Evolutionary conservation across 2,329 filamentous ascomycete species (phyloP), one percentile per base, ranked within the genome.

Genomic region (Mollisiaceae sp.): DNA sequence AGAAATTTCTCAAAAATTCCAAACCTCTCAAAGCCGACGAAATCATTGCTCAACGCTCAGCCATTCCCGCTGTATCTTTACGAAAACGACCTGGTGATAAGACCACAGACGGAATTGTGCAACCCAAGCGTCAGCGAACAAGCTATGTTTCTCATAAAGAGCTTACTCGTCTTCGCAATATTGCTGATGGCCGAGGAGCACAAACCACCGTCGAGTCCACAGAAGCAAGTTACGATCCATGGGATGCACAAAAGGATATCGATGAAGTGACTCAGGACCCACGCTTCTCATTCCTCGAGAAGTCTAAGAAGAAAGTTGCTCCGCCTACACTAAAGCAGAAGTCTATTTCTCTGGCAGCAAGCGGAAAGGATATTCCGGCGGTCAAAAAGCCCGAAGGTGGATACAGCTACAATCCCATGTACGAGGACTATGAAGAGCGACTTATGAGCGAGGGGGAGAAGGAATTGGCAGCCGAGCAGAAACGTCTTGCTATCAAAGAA

Each of bases 371-470:
- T 0, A 82, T 97, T 9, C 91, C 92, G 1, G 89, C 93, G 2
- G 91, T 99, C 0, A 83, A 85, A 67, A 91, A 89, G 74, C 95
- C 95, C 1, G 85, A 88, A 8, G 92, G 90, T 18, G 93, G 92
- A 65, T 92, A 90, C 78, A 97, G 92, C 73, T 99, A 99, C 81
- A 99, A 99, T 77, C 95, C 95, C 0, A 82, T 87, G 6, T 96
- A 96, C 72, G 85, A 88, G 69, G 93, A 97, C 69, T 99, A 96
- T 84, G 90, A 94, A 72, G 84, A 86, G 9, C 86, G 94, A 18
- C 81, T 97, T 54, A 84, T 86, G 22, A 83, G 86, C 50, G 92
- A 96, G 78, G 91, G 92, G 55, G 85, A 89, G 63, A 92, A 91
- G 78, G 94, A 91, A 15, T 82, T 97, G 1, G 91, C 90, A 69